These are phyloP conservation scores for Fusarium camptoceras DNA, from an alignment of 2,329 filamentous ascomycete genomes.

Conservation along the genomic window DNA sequence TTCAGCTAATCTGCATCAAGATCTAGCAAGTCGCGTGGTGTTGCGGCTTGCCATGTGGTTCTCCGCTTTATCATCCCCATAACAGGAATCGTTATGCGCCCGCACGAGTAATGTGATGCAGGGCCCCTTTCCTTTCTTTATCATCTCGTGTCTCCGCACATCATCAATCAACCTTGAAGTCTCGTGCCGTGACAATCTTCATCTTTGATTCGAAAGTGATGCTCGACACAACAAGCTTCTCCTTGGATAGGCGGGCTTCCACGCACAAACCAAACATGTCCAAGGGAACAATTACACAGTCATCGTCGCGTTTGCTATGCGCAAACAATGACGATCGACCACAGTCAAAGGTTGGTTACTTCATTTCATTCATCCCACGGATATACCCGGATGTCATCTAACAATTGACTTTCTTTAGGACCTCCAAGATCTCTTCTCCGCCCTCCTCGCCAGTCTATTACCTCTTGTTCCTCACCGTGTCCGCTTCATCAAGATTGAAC, in stretches of 20 bases:
- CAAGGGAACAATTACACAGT: constrained; percentile 65
- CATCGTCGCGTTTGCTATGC: constrained; percentile 91
- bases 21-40: constrained; percentile 31
- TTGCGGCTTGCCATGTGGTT: constrained; percentile 32
- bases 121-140: constrained; percentile 34
- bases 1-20: constrained; percentile 26
- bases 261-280: constrained; percentile 22
- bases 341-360: constrained; percentile 82
- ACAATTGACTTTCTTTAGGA: constrained; percentile 68
- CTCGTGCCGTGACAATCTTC: background rate
- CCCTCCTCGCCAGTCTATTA: constrained; percentile 88
- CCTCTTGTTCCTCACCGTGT: constrained; percentile 90
- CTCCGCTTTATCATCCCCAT: constrained; percentile 21
- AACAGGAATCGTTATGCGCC: constrained; percentile 17
- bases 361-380: background rate
- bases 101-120: constrained; percentile 41
- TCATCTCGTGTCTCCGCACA: constrained; percentile 13
- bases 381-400: constrained; percentile 26
- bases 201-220: constrained; percentile 4
- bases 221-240: constrained; percentile 13
- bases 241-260: constrained; percentile 20
- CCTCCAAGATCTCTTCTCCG: constrained; percentile 97
- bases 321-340: constrained; percentile 98
- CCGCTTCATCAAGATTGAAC: constrained; percentile 88
- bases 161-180: background rate